Evolutionary conservation across 108 stramenopile genomes (phyloP), one percentile per base, ranked within the genome.

Genomic region (Cylindrotheca closterium): DNA sequence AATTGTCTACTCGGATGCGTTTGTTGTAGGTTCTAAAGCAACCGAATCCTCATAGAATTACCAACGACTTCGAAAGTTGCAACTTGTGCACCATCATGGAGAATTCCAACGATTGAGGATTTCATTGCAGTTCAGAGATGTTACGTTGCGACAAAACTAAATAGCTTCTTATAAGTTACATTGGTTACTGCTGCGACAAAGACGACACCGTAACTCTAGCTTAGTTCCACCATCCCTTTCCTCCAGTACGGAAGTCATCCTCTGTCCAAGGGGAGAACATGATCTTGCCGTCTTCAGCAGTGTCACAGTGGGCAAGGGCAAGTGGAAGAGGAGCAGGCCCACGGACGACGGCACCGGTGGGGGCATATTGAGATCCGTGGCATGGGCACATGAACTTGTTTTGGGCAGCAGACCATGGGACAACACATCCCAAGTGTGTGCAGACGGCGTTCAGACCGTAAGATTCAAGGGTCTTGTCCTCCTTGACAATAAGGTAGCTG

Each of bases 381-480:
- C 98, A 98, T 55, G 98, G 98, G 96, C 98, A 98, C 86, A 95
- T 92, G 85, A 96, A 98, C 87, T 98, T 97, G 95, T 96, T 96
- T 77, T 87, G 83, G 58, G 94, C 90, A 50, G 91, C 91, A 71
- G 92, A 96, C 98, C 98, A 98, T 53, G 98, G 98, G 48, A 98
- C 98, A 51, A 98, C 96, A 66, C 98, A 98, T 66, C 98, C 98
- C 80, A 98, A 86, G 78, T 98, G 98, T 21, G 98, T 98, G 95
- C 98, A 98, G 58, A 98, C 96, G 71, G 92, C 92, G 55, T 93
- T 93, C 33, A 93, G 84, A 58, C 88, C 92, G 61, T 86, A 89
- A 37, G 37, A 66, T 67, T 93, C 87, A 62, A 93, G 78, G 22
- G 87, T 84, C 67, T 92, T 95, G 70, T 97, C 95, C 3, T 96